Evolutionary conservation across 139 green algal species (phyloP).

Genomic region (Asterochloris sp.): DNA sequence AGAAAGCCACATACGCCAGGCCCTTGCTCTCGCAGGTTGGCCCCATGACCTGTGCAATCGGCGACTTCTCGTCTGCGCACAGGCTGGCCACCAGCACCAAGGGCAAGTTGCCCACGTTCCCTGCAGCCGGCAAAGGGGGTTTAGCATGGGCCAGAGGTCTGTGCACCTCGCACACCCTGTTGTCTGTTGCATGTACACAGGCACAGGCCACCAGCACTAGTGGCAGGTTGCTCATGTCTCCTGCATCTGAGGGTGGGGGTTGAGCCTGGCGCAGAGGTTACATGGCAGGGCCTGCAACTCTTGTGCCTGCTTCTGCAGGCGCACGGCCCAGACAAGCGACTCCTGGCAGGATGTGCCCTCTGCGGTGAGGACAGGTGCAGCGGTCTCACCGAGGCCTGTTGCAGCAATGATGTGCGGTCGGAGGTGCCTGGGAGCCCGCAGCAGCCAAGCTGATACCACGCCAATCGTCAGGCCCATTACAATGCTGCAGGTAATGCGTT

Average conservation of each 20-base stretch:
- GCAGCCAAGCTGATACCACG: conserved; percentile 4
- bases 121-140: background rate
- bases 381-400: background rate
- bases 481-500: conserved; percentile 10
- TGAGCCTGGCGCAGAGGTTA: background rate
- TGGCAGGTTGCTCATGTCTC: background rate
- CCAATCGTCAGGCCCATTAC: conserved; percentile 7
- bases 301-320: background rate
- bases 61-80: conserved; percentile 23
- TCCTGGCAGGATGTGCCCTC: background rate
- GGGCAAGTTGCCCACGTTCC: conserved; percentile 49
- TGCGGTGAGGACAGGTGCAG: background rate
- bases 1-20: conserved; percentile 52
- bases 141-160: background rate
- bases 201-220: background rate
- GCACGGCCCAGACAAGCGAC: background rate
- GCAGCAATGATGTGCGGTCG: conserved; percentile 14
- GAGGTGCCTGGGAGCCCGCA: conserved; percentile 13
- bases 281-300: background rate
- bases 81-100: conserved; percentile 51
- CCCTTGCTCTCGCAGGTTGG: conserved; percentile 27
- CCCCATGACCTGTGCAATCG: conserved; percentile 17
- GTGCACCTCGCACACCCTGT: background rate
- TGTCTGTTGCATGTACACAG: background rate
- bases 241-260: background rate